A percentile compares a stretch with the other conserved stretches of the same genome.
Evolutionary conservation across 352 stramenopile species (phyloP).

Genomic region (Globisporangium heterothallicum): DNA sequence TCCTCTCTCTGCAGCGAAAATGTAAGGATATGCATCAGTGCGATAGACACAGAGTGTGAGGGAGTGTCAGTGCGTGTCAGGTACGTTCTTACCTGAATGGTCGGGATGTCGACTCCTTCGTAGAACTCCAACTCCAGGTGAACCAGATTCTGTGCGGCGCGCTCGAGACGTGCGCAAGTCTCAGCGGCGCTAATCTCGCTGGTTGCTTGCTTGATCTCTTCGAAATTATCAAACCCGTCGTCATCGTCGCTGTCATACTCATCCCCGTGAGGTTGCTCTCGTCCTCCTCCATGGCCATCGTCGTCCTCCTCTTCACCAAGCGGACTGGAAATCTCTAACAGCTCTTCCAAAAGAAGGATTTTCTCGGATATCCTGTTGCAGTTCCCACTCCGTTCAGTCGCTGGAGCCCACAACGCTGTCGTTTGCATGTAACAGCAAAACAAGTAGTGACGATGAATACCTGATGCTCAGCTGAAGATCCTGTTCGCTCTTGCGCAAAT

Average conservation of each 20-base stretch:
- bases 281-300: neutral
- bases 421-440: neutral
- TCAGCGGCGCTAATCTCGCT: slow-evolving; percentile 38
- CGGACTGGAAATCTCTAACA: slow-evolving; percentile 58
- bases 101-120: slow-evolving; percentile 56
- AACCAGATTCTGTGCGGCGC: slow-evolving; percentile 66
- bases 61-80: neutral
- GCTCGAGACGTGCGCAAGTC: slow-evolving; percentile 67
- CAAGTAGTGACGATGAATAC: slow-evolving; percentile 5
- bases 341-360: slow-evolving; percentile 62
- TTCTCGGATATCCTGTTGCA: slow-evolving; percentile 60
- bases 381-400: neutral
- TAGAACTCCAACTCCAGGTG: slow-evolving; percentile 74
- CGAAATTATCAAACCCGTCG: slow-evolving; percentile 74
- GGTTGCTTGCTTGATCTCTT: slow-evolving; percentile 28
- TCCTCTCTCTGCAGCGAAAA: slow-evolving; percentile 39
- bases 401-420: neutral
- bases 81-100: slow-evolving; percentile 43
- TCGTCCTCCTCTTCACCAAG: slow-evolving; percentile 27
- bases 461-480: slow-evolving; percentile 59
- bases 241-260: slow-evolving; percentile 36
- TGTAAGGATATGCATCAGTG: neutral
- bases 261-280: slow-evolving; percentile 8
- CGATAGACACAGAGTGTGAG: neutral
- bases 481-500: slow-evolving; percentile 39